These are phyloP conservation scores for Bruguiera parviflora DNA, from an alignment of 345 rosid genomes.

Conservation along the genomic window DNA sequence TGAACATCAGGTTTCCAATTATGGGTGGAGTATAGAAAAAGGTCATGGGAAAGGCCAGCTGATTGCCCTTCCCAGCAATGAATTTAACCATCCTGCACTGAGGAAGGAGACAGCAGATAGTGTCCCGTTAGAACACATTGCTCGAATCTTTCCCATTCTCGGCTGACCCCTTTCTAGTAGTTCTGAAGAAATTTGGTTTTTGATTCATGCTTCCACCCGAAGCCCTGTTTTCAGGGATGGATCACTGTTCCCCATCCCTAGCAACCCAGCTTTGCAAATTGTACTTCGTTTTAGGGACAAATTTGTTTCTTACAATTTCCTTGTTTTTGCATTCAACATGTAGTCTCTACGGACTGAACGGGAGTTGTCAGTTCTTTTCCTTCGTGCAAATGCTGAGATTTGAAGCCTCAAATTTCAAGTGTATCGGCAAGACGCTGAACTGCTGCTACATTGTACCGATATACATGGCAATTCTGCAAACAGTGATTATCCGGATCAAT, in stretches of 20 bases:
- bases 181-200: neutral
- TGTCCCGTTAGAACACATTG: slow-evolving; percentile 75
- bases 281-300: too few relatives aligned
- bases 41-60: slow-evolving; percentile 55
- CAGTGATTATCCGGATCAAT: neutral
- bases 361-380: too few relatives aligned
- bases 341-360: too few relatives aligned
- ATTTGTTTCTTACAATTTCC: too few relatives aligned
- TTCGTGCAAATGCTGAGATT: too few relatives aligned
- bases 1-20: slow-evolving; percentile 60
- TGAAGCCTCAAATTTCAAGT: too few relatives aligned
- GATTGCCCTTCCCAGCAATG: slow-evolving; percentile 54
- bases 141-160: slow-evolving; percentile 87
- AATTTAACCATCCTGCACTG: slow-evolving; percentile 82
- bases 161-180: slow-evolving; percentile 33
- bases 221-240: neutral
- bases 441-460: too few relatives aligned
- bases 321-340: too few relatives aligned
- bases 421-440: too few relatives aligned
- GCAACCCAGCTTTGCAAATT: too few relatives aligned
- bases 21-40: slow-evolving; percentile 77
- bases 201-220: neutral
- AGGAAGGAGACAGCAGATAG: slow-evolving; percentile 68
- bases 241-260: too few relatives aligned
- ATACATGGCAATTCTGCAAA: slow-evolving; percentile 13